Conservation (phyloP, 176 grass and related monocot species). For the Oryza rufipogon region DNA sequence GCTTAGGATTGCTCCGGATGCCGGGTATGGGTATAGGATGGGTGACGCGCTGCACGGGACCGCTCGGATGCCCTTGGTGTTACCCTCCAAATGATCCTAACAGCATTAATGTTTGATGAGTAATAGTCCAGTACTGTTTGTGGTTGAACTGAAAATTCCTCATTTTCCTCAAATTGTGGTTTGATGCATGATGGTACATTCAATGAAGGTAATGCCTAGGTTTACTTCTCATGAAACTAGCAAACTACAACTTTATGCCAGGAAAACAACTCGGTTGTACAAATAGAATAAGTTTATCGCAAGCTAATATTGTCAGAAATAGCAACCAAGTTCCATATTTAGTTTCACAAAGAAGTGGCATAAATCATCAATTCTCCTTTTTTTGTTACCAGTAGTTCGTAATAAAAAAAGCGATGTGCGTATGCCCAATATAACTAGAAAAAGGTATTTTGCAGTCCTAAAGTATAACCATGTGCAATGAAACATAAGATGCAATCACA, state of each 20-base stretch:
- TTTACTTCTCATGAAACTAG: constrained; percentile 17
- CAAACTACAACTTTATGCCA: constrained; percentile 32
- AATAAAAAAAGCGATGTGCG: neutral
- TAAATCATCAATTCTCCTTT: neutral
- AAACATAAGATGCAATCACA: too few relatives aligned
- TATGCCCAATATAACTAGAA: neutral
- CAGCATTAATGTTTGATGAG: constrained; percentile 27
- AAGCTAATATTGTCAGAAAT: neutral
- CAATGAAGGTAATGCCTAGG: neutral
- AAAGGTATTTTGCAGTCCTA: too few relatives aligned
- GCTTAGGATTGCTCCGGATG: constrained; percentile 60
- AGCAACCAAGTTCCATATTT: neutral
- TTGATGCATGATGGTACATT: neutral
- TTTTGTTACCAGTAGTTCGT: neutral
- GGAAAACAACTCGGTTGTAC: neutral
- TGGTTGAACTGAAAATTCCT: neutral
- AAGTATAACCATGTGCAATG: too few relatives aligned
- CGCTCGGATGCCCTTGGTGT: constrained; percentile 47
- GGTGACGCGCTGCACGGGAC: constrained; percentile 65
- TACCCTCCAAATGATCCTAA: constrained; percentile 69
- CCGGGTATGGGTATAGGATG: constrained; percentile 62
- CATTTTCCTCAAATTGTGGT: constrained; percentile 17
- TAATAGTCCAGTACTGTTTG: neutral
- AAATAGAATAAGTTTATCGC: neutral
- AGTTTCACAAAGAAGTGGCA: neutral